Evolutionary conservation across 2,329 filamentous ascomycete genomes (phyloP), one percentile per base, ranked within the genome.

Genomic region (Aureobasidium mangrovei): DNA sequence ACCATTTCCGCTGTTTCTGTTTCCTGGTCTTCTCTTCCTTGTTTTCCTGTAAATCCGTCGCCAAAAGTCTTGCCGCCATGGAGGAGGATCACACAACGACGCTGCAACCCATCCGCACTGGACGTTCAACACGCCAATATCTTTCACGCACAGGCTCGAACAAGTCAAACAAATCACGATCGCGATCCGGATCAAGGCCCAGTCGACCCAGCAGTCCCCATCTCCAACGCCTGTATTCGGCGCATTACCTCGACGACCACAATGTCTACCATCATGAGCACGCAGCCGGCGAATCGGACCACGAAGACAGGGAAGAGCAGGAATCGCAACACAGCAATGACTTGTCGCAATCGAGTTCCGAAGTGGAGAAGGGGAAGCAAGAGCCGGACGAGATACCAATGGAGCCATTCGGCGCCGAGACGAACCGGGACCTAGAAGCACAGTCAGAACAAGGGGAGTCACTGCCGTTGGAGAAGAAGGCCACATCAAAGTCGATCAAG

Each of bases 221-320:
- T 26, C 54, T 68, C 1, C 57, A 63, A 39, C 59, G 64, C 24
- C 58, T 67, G 2, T 61, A 65, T 56, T 69, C 67, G 1, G 66
- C 59, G 3, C 61, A 60, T 26, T 64, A 69, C 54, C 58, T 67
- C 1, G 67, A 71, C 48, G 66, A 71, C 51, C 60, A 67, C 5
- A 64, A 63, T 6, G 55, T 64, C 5, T 70, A 56, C 27, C 46
- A 56, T 38, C 56, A 60, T 40, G 57, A 57, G n/a, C 56, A 54
- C 26, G 48, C 51, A 3, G 54, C 55, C 24, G 33, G 54, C 18
- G 43, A 48, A n/a, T 40, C 39, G 24, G 31, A 33, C 2, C 39
- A 52, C 24, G 47, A 26, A 27, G 36, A 18, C 18, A 18, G 18
- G 18, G 48, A 45, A 27, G 18, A 41, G 41, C 61, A 60, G 3